These are phyloP conservation scores for Coemansia sp. DNA, from an alignment of 192 early-diverging fungal genomes.

Conservation along the genomic window DNA sequence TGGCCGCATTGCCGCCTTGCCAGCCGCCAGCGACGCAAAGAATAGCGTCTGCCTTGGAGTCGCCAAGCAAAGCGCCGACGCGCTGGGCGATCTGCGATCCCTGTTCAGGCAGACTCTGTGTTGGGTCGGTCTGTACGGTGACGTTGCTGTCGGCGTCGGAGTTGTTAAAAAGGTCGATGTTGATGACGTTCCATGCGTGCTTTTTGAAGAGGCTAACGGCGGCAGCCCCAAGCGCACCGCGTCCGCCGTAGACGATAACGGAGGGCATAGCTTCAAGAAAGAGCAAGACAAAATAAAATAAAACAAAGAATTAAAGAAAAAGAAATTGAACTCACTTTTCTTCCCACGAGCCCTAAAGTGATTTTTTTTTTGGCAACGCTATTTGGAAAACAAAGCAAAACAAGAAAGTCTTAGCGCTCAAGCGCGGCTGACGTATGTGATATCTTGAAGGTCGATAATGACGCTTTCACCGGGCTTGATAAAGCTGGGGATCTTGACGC, in stretches of 20 bases:
- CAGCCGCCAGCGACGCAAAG: slow-evolving; percentile 96
- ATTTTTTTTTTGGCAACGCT: too few species aligned
- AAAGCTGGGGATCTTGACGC: slow-evolving; percentile 81
- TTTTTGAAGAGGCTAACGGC: slow-evolving; percentile 71
- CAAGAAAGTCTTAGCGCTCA: not conserved
- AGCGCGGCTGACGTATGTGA: slow-evolving; percentile 66
- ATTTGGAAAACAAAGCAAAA: too few species aligned
- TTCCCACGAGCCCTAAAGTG: not conserved
- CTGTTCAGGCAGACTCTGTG: slow-evolving; percentile 59
- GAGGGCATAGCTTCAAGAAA: slow-evolving; percentile 48
- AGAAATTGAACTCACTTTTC: not conserved
- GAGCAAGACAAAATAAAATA: not conserved
- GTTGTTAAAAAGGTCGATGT: slow-evolving; percentile 76
- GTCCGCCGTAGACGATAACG: slow-evolving; percentile 88
- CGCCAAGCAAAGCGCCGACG: slow-evolving; percentile 34
- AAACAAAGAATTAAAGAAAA: not conserved
- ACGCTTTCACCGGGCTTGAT: slow-evolving; percentile 76
- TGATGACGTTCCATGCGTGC: slow-evolving; percentile 77
- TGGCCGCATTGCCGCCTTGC: slow-evolving; percentile 85
- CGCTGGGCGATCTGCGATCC: slow-evolving; percentile 60
- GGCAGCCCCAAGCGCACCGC: slow-evolving; percentile 83
- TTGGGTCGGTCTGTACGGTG: slow-evolving; percentile 47
- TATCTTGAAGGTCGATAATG: slow-evolving; percentile 67
- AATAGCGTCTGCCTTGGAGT: slow-evolving; percentile 72
- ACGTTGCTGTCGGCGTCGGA: slow-evolving; percentile 75